Base-by-base conservation (phyloP, 441 rosid species). In the Manihot esculenta region DNA sequence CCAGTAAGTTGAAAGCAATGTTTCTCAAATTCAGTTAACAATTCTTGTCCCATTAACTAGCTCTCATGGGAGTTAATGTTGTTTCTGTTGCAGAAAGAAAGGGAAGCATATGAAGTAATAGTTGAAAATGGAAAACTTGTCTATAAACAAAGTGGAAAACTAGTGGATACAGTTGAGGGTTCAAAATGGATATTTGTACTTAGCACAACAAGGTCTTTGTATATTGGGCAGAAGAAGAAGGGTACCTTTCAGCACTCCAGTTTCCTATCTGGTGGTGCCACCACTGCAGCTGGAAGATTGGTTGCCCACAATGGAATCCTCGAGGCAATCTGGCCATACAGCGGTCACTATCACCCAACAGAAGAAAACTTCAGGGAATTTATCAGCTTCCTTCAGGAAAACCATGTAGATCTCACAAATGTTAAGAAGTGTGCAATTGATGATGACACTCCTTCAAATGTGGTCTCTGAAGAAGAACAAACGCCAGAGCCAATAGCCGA, bases 261-360 rank as follows among this genome's bases (percentile, higher is more conserved):
- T 81, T 95, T 92, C 78, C 83, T 95, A 72, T 91, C 97, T 20
- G 99, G 99, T 7, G 98, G 99, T 61, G 99, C 96, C 65, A 91
- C 96, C 60, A 82, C 81, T 14, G 90, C 99, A 3, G 99, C 98
- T 4, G 98, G 99, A 44, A 87, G 97, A 84, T 77, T 94, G 73
- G 85, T 88, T 62, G 89, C 84, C 4, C 87, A 80, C 64, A 41
- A 72, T 59, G 99, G 99, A 15, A 69, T 83, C 62, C 97, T 94
- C n/a, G 84, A 89, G 90, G 97, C 97, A 51, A 81, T 94, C 42
- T 94, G 97, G 99, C 97, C 97, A 0, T 92, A 94, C 65, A 94
- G 99, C 50, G 99, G 99, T 51, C 99, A 94, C 74, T 94, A 94
- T 74, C 97, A 65, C 63, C 99, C 99, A 14, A 94, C 97, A 0